Base-by-base conservation (phyloP, 352 stramenopile genomes). In the Pythium pectinolyticum region DNA sequence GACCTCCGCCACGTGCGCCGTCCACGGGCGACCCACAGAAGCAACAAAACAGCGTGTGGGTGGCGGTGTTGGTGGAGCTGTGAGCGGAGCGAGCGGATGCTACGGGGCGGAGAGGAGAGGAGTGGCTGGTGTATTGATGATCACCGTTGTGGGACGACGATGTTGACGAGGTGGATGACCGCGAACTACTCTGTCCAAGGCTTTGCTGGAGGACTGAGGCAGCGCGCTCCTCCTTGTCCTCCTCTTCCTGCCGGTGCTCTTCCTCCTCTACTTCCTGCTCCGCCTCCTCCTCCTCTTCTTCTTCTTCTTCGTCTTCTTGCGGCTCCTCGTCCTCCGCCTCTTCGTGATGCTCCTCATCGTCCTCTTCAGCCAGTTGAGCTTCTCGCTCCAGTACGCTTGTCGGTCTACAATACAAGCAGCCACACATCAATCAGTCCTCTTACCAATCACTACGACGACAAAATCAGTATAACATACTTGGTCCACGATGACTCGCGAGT, bases 401-500 rank as follows among this genome's bases (percentile, higher is more conserved):
- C 8, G 32, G 59, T 31, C 59, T 57, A 9, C 5, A 9, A 20
- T 57, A 9, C 5, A 9, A 20, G 30, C 27, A 41, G 9, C 25
- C 47, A 37, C n/a, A 48, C 4, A 12, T 46, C 15, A 34, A 9
- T 43, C 1, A 53, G 7, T 35, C 9, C 4, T 22, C 17, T 35
- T 9, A 35, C 31, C 20, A 14, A 11, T 6, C 19, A 22, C 11
- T 19, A 24, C 17, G 12, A 50, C 52, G 30, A 39, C 19, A 28
- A 52, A 41, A 28, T 7, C 40, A 39, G 43, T 15, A 10, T 31
- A 22, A 47, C 17, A 64, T 58, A 94, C 86, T 76, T 90, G 43
- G 79, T 92, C 86, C 86, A 95, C 10, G 84, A 92, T 10, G 86
- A 93, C 66, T 95, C 86, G 45, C 86, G 78, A 3, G 86, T 93